Base-by-base conservation (phyloP, 345 rosid species). In the Theobroma cacao region DNA sequence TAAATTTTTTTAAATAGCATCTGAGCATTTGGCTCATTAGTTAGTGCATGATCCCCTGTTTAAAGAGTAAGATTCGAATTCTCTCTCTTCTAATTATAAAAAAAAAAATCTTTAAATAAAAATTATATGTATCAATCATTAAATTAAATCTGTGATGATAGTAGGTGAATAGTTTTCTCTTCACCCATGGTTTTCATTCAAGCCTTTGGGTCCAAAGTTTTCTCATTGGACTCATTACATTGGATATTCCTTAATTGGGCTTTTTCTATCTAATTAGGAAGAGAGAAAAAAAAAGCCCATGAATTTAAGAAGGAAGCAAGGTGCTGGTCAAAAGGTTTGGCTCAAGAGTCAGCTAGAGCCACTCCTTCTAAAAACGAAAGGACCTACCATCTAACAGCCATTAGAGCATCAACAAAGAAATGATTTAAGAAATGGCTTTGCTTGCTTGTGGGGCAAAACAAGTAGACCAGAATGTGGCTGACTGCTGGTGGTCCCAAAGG, bases 401-500 rank as follows among this genome's bases (percentile, higher is more conserved):
- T 78, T 55, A 78, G 59, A 72, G 82, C 38, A 73, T 58, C 43
- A 60, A 64, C 76, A 64, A 85, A 75, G 75, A 26, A 38, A 59
- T 9, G 7, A 55, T 59, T n/a, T 36, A 26, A n/a, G 53, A 10
- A 58, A 47, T 7, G 11, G 10, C 5, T 78, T 71, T 71, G 60
- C 75, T 70, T 18, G 74, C 41, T 48, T 48, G 60, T 31, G 75
- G 75, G 60, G 43, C 75, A 68, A 68, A 48, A 79, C n/a, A 68
- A 73, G 75, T 36, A 33, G 68, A 31, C 13, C 18, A 26, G 60
- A 76, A 77, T 50, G 26, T 52, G 41, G 81, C 47, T 74, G 43
- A 71, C 24, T 79, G 78, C 69, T 45, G 36, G 78, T 79, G 87
- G 87, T 79, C 89, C 85, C 64, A 10, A 28, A 31, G 78, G 79